phyloP scores from a whole-genome alignment of 208 protist genomes.

The Trypanosoma brucei region DNA sequence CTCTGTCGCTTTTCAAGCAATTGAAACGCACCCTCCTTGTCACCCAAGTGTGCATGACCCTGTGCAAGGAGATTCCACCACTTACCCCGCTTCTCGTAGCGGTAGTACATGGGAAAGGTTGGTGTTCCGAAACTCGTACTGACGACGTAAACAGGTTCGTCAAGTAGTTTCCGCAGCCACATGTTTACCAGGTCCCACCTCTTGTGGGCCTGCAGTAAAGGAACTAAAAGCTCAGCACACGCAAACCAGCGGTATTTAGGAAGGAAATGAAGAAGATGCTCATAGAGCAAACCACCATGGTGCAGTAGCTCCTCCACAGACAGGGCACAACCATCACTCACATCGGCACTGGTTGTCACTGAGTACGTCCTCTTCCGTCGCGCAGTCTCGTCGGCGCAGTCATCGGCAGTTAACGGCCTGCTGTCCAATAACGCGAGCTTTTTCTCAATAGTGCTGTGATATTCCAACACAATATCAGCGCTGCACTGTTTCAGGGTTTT shows the following conservation, averaged over 20 bases:
- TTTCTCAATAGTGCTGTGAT: slow-evolving; percentile 15
- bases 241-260: slow-evolving; percentile 68
- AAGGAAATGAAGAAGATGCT: slow-evolving; percentile 65
- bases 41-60: slow-evolving; percentile 45
- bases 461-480: slow-evolving; percentile 7
- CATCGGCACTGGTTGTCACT: background rate
- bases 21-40: slow-evolving; percentile 38
- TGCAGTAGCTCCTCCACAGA: slow-evolving; percentile 30
- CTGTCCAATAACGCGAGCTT: slow-evolving; percentile 2
- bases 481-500: slow-evolving; percentile 2
- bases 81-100: slow-evolving; percentile 52
- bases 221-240: slow-evolving; percentile 60
- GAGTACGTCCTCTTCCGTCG: background rate
- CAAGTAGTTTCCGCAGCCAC: slow-evolving; percentile 48
- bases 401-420: background rate
- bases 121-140: slow-evolving; percentile 14
- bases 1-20: slow-evolving; percentile 45
- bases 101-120: slow-evolving; percentile 49
- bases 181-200: slow-evolving; percentile 58
- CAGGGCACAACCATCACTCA: background rate
- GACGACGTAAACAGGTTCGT: slow-evolving; percentile 50
- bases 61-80: slow-evolving; percentile 61
- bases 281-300: slow-evolving; percentile 34
- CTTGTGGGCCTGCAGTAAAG: slow-evolving; percentile 43
- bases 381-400: background rate